Evolutionary conservation across 192 early-diverging fungal genomes (phyloP), one percentile per base, ranked within the genome.

Genomic region (Entrophospora sp.): DNA sequence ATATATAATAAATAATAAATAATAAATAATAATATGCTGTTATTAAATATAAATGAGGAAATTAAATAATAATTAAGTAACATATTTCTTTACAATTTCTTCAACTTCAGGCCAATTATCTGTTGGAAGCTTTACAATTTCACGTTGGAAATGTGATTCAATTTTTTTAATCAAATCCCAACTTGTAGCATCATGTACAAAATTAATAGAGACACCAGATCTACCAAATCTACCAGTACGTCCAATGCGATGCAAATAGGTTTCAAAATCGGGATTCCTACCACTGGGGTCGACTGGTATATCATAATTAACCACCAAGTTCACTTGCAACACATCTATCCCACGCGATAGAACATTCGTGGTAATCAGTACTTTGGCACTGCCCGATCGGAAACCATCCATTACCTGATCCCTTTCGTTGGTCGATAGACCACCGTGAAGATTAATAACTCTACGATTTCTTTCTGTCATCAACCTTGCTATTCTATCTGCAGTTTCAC

Each of bases 341-440:
- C 96, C 96, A 37, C 96, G 92, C 1, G 96, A 86, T 64, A 99
- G 79, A 3, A 98, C 96, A 66, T 98, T 98, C 32, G 96, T 98
- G 5, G 94, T 92, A 56, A 98, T 92, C 55, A 98, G 76, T 0
- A 98, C 96, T 77, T 96, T 96, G 75, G 82, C 86, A 22, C 85
- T 78, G 31, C 96, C 96, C 12, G 81, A 76, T 66, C 94, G 86
- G 80, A 98, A 98, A 9, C 85, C 87, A 69, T 94, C 91, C 81
- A 98, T 98, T 14, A 91, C 88, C 27, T 77, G 67, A 77, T 98
- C 96, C 67, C 96, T 91, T 61, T 90, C 84, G 0, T 69, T 74
- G 16, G 89, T 72, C 27, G 84, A 82, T 73, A 90, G 77, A 30
- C 84, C 78, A n/a, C 94, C 96, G 68, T 96, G 93, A 24, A 98